Base-by-base conservation (phyloP, 2,329 filamentous ascomycete species). In the Plenodomus tracheiphilus region DNA sequence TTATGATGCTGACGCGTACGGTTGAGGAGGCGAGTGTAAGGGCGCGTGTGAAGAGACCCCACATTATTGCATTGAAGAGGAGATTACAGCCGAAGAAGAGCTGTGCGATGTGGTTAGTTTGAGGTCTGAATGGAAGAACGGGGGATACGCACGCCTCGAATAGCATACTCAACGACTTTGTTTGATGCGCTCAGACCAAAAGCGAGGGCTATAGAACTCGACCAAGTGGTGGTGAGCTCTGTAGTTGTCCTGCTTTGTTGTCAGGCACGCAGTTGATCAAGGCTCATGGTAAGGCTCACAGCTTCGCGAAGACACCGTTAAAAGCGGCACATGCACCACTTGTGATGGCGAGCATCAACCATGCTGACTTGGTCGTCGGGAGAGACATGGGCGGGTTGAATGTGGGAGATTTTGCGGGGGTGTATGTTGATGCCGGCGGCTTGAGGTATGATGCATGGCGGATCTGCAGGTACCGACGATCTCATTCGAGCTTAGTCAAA, bases 301-400 rank as follows among this genome's bases (percentile, higher is more conserved):
- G 76, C 74, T 93, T 94, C 0, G 89, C 89, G 76, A 93, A 91
- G 4, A 89, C 85, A 50, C 89, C 89, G 62, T 94, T 94, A 59
- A 89, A 86, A 18, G 89, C 88, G 25, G 89, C 89, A 64, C 88
- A 92, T 44, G 82, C 85, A 53, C 89, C 89, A 65, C 87, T 90
- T 41, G 86, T 83, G 36, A 92, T 70, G 36, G 89, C 87, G 54
- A 88, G 81, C 42, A 86, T 74, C 53, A 93, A 80, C 77, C 77
- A 80, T 36, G 66, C 50, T 19, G 67, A 56, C 38, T 59, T 67
- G 13, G 61, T 47, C 36, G 48, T 54, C 18, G 59, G 42, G 8
- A 46, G 19, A 38, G 66, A 54, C 67, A 72, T 72, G 36, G 36
- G 43, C 6, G 25, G 20, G 3, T 28, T 11, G 20, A 46, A 20